These are phyloP conservation scores for Hyphodiscus sp. DNA, from an alignment of 2,329 filamentous ascomycete species.

Conservation along the genomic window DNA sequence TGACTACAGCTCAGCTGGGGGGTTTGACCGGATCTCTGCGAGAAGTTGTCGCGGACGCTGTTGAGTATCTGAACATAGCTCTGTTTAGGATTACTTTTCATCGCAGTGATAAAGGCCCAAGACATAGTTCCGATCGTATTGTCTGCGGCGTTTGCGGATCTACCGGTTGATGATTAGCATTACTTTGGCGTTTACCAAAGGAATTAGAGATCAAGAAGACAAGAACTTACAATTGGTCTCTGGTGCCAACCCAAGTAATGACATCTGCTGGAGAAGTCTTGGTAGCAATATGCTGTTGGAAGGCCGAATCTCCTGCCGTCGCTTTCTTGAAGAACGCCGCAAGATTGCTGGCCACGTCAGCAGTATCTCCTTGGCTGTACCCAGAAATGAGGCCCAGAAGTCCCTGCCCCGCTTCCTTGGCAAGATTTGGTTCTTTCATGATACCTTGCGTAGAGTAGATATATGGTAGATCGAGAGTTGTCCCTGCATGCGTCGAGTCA, in stretches of 20 bases:
- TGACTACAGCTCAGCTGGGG: conserved; percentile 93
- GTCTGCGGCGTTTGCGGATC: conserved; percentile 67
- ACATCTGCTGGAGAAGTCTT: conserved; percentile 94
- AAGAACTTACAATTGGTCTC: conserved; percentile 66
- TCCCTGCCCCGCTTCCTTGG: conserved; percentile 43
- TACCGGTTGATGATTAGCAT: conserved; percentile 31
- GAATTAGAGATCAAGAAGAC: background rate
- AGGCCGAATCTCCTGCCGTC: conserved; percentile 66
- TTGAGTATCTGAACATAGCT: conserved; percentile 92
- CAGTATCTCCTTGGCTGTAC: conserved; percentile 73
- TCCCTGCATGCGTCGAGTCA: conserved; percentile 61
- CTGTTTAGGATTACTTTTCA: conserved; percentile 87
- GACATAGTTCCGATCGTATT: conserved; percentile 94
- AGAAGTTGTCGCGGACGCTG: conserved; percentile 81
- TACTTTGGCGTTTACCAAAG: too few species aligned
- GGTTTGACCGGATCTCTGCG: conserved; percentile 82
- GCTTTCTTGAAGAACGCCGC: conserved; percentile 84
- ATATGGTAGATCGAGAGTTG: conserved; percentile 57
- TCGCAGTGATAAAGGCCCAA: conserved; percentile 83
- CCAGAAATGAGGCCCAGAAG: conserved; percentile 53
- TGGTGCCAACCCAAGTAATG: conserved; percentile 96
- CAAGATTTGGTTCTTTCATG: conserved; percentile 50
- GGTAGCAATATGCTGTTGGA: conserved; percentile 74
- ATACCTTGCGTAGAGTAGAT: conserved; percentile 41
- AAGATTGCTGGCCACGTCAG: conserved; percentile 69